A percentile compares a stretch with the other conserved stretches of the same genome.
These are phyloP conservation scores for Thielaviopsis euricoi DNA, from an alignment of 2,329 filamentous ascomycete species.

Conservation along the genomic window DNA sequence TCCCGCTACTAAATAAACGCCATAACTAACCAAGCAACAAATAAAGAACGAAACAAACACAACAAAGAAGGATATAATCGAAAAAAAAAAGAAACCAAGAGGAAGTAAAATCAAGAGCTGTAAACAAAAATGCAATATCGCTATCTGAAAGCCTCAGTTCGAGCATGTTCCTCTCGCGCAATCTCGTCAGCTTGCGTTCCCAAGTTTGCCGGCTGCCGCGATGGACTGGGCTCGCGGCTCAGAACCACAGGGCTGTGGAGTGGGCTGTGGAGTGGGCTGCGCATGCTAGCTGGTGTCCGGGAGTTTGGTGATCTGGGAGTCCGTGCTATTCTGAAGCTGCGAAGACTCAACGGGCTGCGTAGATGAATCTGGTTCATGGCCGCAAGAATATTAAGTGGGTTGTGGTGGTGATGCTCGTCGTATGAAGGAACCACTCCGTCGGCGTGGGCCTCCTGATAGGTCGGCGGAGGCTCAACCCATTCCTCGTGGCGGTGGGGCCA, in stretches of 20 bases:
- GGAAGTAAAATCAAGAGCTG: not conserved
- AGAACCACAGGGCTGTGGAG: conserved; percentile 1
- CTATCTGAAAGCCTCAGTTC: not conserved
- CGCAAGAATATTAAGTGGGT: not conserved
- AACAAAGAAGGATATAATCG: not conserved
- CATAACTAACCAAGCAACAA: not conserved
- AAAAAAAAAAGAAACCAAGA: not conserved
- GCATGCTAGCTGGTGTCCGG: conserved; percentile 4
- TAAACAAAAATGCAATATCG: too few relatives aligned
- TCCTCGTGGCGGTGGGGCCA: conserved; percentile 2
- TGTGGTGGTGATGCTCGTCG: conserved; percentile 4
- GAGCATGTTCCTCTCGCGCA: not conserved
- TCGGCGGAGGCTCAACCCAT: conserved; percentile 11
- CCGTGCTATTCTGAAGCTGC: conserved; percentile 4
- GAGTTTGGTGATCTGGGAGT: conserved; percentile 3
- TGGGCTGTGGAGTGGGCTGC: conserved; percentile 2
- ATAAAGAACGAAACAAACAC: too few relatives aligned
- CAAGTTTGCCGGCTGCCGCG: not conserved
- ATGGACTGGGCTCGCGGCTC: not conserved
- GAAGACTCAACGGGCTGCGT: conserved; percentile 8
- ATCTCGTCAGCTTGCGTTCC: not conserved
- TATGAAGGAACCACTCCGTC: conserved; percentile 10
- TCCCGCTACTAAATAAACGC: not conserved
- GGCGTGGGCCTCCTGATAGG: conserved; percentile 11
- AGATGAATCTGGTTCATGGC: conserved; percentile 3